Evolutionary conservation across 345 rosid genomes (phyloP).

Genomic region (Boechera retrofracta): DNA sequence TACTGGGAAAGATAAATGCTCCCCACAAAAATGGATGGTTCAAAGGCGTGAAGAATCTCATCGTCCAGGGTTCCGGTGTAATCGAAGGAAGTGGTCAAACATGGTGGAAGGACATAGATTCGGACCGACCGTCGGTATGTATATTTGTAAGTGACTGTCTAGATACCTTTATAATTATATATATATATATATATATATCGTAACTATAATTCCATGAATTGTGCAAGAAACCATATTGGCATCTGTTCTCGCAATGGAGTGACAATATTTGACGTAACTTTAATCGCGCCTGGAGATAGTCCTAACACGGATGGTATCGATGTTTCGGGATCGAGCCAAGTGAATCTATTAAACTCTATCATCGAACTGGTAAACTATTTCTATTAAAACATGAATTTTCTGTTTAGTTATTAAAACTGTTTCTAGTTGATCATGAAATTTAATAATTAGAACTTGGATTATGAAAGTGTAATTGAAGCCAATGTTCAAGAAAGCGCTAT

Average conservation of each 20-base stretch:
- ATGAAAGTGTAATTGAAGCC: no score
- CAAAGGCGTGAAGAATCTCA: neutral
- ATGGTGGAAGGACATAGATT: constrained; percentile 16
- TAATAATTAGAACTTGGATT: no score
- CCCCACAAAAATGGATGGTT: constrained; percentile 10
- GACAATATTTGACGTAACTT: neutral
- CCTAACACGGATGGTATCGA: constrained; percentile 34
- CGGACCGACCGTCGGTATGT: no score
- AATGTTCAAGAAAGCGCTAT: no score
- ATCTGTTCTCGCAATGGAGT: constrained; percentile 1
- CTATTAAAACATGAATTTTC: neutral
- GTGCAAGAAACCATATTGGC: constrained; percentile 27
- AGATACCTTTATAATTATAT: no score
- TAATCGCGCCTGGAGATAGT: constrained; percentile 26
- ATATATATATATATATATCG: no score
- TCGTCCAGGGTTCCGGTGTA: neutral
- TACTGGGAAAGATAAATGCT: neutral
- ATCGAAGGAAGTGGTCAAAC: constrained; percentile 24
- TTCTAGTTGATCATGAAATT: neutral
- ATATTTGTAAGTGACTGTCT: no score
- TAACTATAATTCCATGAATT: neutral
- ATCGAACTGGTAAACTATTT: neutral
- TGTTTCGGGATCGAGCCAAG: constrained; percentile 11
- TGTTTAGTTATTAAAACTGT: neutral
- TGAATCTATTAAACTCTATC: neutral